Evolutionary conservation across 352 stramenopile species (phyloP).

Genomic region (Pythium sp.): DNA sequence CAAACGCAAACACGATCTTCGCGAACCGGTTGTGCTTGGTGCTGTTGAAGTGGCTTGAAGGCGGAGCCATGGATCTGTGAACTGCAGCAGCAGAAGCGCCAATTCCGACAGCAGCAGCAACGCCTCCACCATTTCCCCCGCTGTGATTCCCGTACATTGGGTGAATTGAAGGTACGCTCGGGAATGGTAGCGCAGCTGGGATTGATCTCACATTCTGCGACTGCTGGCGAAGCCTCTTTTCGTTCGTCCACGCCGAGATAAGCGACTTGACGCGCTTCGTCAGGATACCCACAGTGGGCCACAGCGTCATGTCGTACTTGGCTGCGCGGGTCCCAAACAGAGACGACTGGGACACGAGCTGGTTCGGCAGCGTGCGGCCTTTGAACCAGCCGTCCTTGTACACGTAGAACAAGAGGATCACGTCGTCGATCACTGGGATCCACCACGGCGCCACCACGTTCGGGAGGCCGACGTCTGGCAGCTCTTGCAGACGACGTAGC

Average conservation of each 20-base stretch:
- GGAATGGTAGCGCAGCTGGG: neutral
- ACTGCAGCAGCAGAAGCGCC: neutral
- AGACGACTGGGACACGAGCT: conserved; percentile 37
- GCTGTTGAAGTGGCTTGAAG: conserved; percentile 9
- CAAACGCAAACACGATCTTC: conserved; percentile 72
- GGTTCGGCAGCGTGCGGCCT: conserved; percentile 30
- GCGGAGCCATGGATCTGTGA: neutral
- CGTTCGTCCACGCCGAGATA: conserved; percentile 46
- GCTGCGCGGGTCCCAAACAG: conserved; percentile 59
- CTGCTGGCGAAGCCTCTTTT: conserved; percentile 17
- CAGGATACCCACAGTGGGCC: conserved; percentile 46
- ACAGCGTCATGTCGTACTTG: conserved; percentile 22
- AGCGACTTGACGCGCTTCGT: conserved; percentile 57
- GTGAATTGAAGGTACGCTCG: neutral
- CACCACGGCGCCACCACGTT: conserved; percentile 64
- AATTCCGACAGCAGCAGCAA: neutral
- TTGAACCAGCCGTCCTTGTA: conserved; percentile 74
- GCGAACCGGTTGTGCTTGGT: conserved; percentile 68
- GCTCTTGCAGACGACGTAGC: conserved; percentile 36
- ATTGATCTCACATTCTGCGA: neutral
- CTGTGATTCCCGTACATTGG: neutral
- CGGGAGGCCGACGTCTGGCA: conserved; percentile 34
- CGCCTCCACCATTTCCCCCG: too few relatives aligned
- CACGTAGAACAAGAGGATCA: conserved; percentile 66
- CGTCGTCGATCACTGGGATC: conserved; percentile 73